Percentiles rank a stretch among this genome's conserved stretches.
phyloP scores from a whole-genome alignment of 2,329 filamentous ascomycete genomes.

The Colletotrichum brevisporum region DNA sequence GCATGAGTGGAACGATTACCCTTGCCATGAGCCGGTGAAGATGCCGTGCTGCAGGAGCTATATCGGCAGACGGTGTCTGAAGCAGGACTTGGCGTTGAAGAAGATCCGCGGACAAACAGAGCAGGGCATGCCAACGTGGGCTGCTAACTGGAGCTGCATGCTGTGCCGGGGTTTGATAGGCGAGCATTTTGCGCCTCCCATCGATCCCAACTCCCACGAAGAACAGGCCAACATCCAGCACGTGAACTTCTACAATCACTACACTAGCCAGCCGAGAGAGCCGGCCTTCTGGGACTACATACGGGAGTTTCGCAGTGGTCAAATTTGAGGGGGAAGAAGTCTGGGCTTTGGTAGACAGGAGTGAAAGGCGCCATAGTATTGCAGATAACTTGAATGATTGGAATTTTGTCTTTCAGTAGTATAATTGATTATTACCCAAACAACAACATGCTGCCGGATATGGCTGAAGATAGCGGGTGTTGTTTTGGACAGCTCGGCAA shows the following conservation, averaged over 20 bases:
- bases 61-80: slow-evolving; percentile 31
- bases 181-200: slow-evolving; percentile 13
- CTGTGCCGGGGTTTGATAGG: slow-evolving; percentile 20
- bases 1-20: slow-evolving; percentile 9
- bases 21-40: slow-evolving; percentile 28
- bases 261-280: too few relatives aligned
- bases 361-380: too few relatives aligned
- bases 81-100: slow-evolving; percentile 17
- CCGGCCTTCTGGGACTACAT: too few relatives aligned
- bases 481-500: too few relatives aligned
- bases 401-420: too few relatives aligned
- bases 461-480: too few relatives aligned
- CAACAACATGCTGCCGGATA: too few relatives aligned
- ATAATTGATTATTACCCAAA: too few relatives aligned
- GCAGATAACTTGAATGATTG: too few relatives aligned
- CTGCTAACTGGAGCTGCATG: slow-evolving; percentile 12
- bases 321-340: too few relatives aligned
- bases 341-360: too few relatives aligned
- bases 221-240: neutral
- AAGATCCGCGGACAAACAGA: slow-evolving; percentile 3
- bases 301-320: too few relatives aligned
- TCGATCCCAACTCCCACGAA: neutral
- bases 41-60: slow-evolving; percentile 25
- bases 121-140: slow-evolving; percentile 6
- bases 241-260: neutral